These are phyloP conservation scores for Penicillium psychrosexuale DNA, from an alignment of 2,329 filamentous ascomycete species.

Conservation along the genomic window DNA sequence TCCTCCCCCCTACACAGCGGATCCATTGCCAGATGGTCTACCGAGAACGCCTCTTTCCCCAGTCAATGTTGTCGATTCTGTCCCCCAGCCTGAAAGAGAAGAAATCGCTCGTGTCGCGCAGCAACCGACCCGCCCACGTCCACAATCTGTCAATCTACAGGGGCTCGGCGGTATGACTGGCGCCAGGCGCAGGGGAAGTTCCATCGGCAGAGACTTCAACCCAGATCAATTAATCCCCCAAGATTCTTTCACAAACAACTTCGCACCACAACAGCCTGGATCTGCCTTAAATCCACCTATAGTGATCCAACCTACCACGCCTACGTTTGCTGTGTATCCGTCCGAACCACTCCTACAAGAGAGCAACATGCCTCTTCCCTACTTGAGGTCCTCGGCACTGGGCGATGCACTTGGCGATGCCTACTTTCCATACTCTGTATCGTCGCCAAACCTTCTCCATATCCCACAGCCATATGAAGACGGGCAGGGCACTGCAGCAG, in stretches of 20 bases:
- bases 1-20: constrained; percentile 66
- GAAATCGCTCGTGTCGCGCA: constrained; percentile 28
- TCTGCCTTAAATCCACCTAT: constrained; percentile 1
- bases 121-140: constrained; percentile 21
- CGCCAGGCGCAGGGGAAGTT: constrained; percentile 19
- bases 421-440: constrained; percentile 33
- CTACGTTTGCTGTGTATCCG: constrained; percentile 16
- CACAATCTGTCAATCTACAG: constrained; percentile 27
- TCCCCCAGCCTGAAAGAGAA: constrained; percentile 15
- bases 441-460: constrained; percentile 34
- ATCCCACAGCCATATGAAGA: constrained; percentile 21
- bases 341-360: constrained; percentile 5
- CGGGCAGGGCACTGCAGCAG: constrained; percentile 17
- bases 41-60: constrained; percentile 32
- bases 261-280: not conserved
- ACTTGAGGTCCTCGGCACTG: constrained; percentile 16
- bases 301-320: constrained; percentile 10
- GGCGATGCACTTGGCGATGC: constrained; percentile 19
- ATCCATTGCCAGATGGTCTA: constrained; percentile 39
- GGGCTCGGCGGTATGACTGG: constrained; percentile 29
- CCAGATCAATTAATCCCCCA: constrained; percentile 11
- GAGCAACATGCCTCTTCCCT: constrained; percentile 10
- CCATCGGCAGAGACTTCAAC: constrained; percentile 11
- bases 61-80: constrained; percentile 10
- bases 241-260: not conserved